These are phyloP conservation scores for Cystobasidium slooffiae DNA, from an alignment of 1,284 basidiomycete species.

Conservation along the genomic window DNA sequence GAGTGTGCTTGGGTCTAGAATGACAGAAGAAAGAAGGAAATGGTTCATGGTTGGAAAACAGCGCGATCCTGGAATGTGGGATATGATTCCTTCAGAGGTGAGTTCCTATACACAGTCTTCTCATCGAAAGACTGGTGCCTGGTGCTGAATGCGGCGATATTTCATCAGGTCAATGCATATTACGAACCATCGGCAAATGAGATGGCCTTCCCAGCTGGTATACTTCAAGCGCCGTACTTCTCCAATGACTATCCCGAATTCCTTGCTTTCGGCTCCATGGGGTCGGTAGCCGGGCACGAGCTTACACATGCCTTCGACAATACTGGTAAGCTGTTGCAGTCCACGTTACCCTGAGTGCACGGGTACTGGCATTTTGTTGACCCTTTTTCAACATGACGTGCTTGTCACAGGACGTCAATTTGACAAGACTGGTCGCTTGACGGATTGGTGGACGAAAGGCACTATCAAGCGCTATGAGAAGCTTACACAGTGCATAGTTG, in stretches of 20 bases:
- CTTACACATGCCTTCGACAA: constrained; percentile 61
- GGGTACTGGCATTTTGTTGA: background rate
- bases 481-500: constrained; percentile 82
- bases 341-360: background rate
- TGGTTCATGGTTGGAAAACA: constrained; percentile 77
- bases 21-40: constrained; percentile 59
- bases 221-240: constrained; percentile 77
- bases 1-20: constrained; percentile 70
- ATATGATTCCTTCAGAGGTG: constrained; percentile 74
- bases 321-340: constrained; percentile 10
- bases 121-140: background rate
- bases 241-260: constrained; percentile 69
- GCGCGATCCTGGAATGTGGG: constrained; percentile 78
- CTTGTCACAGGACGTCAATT: constrained; percentile 81
- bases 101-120: constrained; percentile 49
- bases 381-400: constrained; percentile 67
- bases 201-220: constrained; percentile 94
- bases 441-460: constrained; percentile 75
- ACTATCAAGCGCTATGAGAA: constrained; percentile 83
- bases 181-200: constrained; percentile 78
- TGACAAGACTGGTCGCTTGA: constrained; percentile 63
- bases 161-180: constrained; percentile 70
- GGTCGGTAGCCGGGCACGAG: constrained; percentile 86
- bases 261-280: constrained; percentile 87
- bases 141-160: background rate